These are phyloP conservation scores for Fusarium miscanthi DNA, from an alignment of 2,329 filamentous ascomycete species.

Conservation along the genomic window DNA sequence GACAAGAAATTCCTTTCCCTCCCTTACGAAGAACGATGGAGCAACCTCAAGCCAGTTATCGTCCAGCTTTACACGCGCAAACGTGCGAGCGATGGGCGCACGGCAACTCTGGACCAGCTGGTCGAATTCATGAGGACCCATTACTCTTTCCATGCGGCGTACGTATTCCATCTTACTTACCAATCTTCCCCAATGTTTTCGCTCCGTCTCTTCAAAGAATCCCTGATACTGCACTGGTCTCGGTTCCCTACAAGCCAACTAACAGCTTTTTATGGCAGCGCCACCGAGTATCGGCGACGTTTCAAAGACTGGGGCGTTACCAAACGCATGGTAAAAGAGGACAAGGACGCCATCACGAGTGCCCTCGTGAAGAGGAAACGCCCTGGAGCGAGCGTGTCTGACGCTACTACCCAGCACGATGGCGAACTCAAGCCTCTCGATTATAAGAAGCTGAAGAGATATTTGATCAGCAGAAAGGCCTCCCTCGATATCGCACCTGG, in stretches of 20 bases:
- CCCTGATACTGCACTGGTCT: rapidly evolving
- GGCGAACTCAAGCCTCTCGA: rapidly evolving
- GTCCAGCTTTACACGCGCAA: not conserved
- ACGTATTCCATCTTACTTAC: not conserved
- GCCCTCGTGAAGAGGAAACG: rapidly evolving
- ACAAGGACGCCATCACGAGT: not conserved
- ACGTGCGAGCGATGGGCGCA: rapidly evolving
- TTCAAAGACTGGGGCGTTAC: not conserved
- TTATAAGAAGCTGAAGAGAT: rapidly evolving
- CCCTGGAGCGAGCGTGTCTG: not conserved
- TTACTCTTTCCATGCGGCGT: not conserved
- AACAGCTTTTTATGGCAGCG: rapidly evolving
- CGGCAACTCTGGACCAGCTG: not conserved
- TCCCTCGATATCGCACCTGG: rapidly evolving
- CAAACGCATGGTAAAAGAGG: not conserved
- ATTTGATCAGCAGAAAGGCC: not conserved
- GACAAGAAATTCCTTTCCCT: not conserved
- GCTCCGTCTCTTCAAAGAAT: rapidly evolving
- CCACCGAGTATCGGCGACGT: rapidly evolving
- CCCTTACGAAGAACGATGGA: not conserved
- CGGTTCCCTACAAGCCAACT: rapidly evolving
- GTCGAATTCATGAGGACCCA: not conserved
- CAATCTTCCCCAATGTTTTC: rapidly evolving
- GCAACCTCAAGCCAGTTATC: not conserved
- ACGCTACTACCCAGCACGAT: rapidly evolving